phyloP scores from a whole-genome alignment of 2,329 filamentous ascomycete species.

The Paecilomyces sp. region DNA sequence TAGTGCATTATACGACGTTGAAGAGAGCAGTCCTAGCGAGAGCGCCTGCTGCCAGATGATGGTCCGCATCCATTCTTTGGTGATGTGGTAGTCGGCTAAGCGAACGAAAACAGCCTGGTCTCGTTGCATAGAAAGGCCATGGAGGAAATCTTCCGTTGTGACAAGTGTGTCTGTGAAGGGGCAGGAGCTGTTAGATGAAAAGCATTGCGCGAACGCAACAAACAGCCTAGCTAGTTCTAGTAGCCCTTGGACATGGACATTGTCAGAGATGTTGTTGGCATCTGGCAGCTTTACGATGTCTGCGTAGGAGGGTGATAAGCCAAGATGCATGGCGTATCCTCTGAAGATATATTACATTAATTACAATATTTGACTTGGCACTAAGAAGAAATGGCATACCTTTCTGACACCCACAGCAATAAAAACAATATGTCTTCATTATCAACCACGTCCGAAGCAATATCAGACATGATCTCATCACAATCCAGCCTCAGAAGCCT shows the following conservation, averaged over 20 bases:
- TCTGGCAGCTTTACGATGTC: slow-evolving; percentile 6
- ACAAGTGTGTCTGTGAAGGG: slow-evolving; percentile 6
- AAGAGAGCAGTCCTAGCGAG: slow-evolving; percentile 17
- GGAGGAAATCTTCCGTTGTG: slow-evolving; percentile 14
- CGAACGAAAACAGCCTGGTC: slow-evolving; percentile 11
- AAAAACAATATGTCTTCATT: slow-evolving; percentile 19
- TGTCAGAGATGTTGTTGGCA: not conserved
- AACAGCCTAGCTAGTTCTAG: slow-evolving; percentile 18
- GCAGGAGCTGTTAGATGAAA: not conserved
- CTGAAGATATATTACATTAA: slow-evolving; percentile 5
- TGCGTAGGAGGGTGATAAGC: slow-evolving; percentile 17
- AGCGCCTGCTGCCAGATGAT: slow-evolving; percentile 25
- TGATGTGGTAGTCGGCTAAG: slow-evolving; percentile 21
- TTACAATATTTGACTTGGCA: not conserved
- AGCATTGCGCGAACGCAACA: slow-evolving; percentile 16
- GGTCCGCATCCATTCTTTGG: slow-evolving; percentile 24
- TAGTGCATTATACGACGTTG: slow-evolving; percentile 10
- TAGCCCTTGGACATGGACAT: slow-evolving; percentile 16
- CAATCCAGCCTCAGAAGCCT: slow-evolving; percentile 15
- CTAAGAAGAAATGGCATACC: slow-evolving; percentile 9
- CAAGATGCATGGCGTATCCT: slow-evolving; percentile 24
- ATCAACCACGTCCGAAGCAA: slow-evolving; percentile 10
- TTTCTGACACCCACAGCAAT: slow-evolving; percentile 23
- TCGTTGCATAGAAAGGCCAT: slow-evolving; percentile 9
- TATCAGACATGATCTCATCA: not conserved